A percentile compares a stretch with the other conserved stretches of the same genome.
Evolutionary conservation across 805 yeast species (phyloP).

Genomic region (Nakazawaea holstii): DNA sequence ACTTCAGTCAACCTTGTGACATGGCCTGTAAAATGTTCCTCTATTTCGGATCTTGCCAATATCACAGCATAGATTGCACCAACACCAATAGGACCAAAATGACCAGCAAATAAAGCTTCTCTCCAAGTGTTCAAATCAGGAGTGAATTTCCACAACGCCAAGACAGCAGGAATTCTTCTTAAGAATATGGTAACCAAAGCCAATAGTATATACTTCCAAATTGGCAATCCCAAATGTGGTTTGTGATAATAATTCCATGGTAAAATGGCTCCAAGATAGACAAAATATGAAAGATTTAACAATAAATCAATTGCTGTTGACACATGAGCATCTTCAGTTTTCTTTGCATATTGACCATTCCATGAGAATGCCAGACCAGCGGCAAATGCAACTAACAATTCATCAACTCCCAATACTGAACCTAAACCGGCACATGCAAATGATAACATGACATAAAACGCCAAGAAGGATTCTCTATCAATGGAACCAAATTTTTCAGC

Average conservation of each 20-base stretch:
- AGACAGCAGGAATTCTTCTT: constrained; percentile 50
- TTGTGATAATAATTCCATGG: constrained; percentile 65
- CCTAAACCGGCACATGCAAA: constrained; percentile 57
- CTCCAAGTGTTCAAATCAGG: constrained; percentile 61
- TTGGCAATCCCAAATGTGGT: constrained; percentile 35
- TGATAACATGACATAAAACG: constrained; percentile 47
- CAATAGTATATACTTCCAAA: constrained; percentile 48
- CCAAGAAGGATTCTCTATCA: constrained; percentile 58
- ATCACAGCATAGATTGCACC: constrained; percentile 56
- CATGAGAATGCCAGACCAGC: constrained; percentile 73
- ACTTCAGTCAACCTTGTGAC: constrained; percentile 21
- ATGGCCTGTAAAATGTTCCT: constrained; percentile 12
- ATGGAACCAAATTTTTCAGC: constrained; percentile 48
- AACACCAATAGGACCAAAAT: constrained; percentile 74
- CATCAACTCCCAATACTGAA: constrained; percentile 65
- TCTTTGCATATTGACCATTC: constrained; percentile 62
- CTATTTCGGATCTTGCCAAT: constrained; percentile 34
- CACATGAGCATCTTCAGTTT: constrained; percentile 56
- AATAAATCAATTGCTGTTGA: constrained; percentile 62
- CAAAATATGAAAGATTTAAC: constrained; percentile 60
- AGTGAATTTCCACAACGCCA: constrained; percentile 48
- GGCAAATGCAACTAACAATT: constrained; percentile 63
- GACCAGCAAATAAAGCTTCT: constrained; percentile 69
- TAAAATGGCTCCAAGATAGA: constrained; percentile 63
- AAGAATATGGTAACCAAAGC: constrained; percentile 46